phyloP scores from a whole-genome alignment of 2,329 filamentous ascomycete genomes.

The Lachnellula hyalina region DNA sequence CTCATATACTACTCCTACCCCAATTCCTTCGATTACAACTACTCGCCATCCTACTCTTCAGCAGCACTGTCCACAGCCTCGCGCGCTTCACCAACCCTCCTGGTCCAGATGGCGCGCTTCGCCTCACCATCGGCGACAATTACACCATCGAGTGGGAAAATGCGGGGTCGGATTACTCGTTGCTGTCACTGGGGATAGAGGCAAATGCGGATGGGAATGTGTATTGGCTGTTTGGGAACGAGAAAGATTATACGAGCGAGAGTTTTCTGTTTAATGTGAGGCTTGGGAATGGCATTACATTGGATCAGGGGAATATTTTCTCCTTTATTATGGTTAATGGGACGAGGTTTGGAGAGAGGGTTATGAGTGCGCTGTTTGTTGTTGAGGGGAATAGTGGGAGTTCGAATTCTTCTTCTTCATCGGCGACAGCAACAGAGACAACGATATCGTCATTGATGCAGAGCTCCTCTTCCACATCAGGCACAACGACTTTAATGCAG shows the following conservation, averaged over 20 bases:
- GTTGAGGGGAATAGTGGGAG: neutral
- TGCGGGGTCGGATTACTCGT: neutral
- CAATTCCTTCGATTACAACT: neutral
- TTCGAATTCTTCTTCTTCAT: neutral
- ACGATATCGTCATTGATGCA: neutral
- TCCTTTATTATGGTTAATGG: slow-evolving; percentile 8
- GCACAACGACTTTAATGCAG: too few relatives aligned
- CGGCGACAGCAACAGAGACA: neutral
- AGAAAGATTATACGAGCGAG: neutral
- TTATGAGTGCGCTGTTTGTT: neutral
- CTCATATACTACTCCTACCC: too few relatives aligned
- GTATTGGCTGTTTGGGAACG: slow-evolving; percentile 6
- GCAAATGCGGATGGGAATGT: neutral
- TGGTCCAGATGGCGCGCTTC: neutral
- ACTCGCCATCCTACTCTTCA: neutral
- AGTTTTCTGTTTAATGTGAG: slow-evolving; percentile 1
- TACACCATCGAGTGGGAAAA: neutral
- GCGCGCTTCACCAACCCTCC: neutral
- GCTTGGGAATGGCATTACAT: slow-evolving; percentile 1
- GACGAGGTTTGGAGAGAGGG: slow-evolving; percentile 2
- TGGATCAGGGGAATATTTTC: slow-evolving; percentile 5
- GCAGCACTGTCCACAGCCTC: neutral
- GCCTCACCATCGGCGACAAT: neutral
- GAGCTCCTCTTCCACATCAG: too few relatives aligned
- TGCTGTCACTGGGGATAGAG: neutral